Evolutionary conservation across 768 basidiomycete genomes (phyloP), one percentile per base, ranked within the genome.

Genomic region (Phlebiopsis gigantea): DNA sequence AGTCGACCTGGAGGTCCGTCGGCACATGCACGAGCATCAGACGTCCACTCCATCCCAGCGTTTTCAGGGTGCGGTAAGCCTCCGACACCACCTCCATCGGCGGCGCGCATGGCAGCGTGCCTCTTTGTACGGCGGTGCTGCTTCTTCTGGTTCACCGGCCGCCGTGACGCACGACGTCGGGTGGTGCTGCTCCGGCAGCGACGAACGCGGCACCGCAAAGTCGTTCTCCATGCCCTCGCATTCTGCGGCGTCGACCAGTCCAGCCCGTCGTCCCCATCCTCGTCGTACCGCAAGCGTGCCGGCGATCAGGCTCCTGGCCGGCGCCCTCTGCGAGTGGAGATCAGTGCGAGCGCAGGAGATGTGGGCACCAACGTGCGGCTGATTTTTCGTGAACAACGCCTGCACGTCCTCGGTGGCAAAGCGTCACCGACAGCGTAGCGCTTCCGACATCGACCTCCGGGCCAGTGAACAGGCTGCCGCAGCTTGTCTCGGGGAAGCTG

Each of bases 41-140:
- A n/a, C 70, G 91, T 91, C 97, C 97, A 99, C 72, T 99, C 93
- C 92, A 98, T 96, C 89, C 92, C 19, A 98, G 77, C 58, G 85
- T 77, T 72, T 88, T 88, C 49, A 99, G 74, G 42, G 95, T 97
- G 59, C 90, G 77, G 72, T 99, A 98, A 50, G 98, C 96, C 79
- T 98, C 96, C 24, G 97, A 74, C 95, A 99, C 98, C 22, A 99
- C 96, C 71, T 99, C 97, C 91, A 98, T 96, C 21, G 95, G 97
- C 29, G 94, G 92, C 57, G 86, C 97, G 81, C 39, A 99, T 98
- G 7, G 97, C 97, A 66, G 98, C 98, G 69, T 99, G 97, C 97
- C 97, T 98, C 61, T 93, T 88, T 15, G 89, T 89, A 59, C n/a
- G n/a, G n/a, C 88, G 84, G 58, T 87, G 84, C 54, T 83, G 81